Percentiles rank a stretch among this genome's conserved stretches.
Evolutionary conservation across 2,329 filamentous ascomycete species (phyloP).

Genomic region (Leptographium flavum): DNA sequence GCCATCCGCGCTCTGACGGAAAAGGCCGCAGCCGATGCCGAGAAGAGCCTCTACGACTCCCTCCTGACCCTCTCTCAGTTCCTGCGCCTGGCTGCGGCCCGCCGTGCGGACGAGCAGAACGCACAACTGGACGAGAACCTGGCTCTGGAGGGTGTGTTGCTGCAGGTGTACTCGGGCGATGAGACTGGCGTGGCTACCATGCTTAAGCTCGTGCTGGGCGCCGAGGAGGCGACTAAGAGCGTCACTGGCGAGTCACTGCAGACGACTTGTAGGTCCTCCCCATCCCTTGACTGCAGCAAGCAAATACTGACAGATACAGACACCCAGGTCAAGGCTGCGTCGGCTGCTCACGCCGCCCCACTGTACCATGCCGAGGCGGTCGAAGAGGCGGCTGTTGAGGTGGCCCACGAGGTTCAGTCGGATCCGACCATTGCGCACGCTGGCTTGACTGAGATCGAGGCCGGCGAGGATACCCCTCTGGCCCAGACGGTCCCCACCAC

Average conservation of each 20-base stretch:
- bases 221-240: conserved; percentile 49
- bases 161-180: conserved; percentile 68
- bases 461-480: conserved; percentile 10
- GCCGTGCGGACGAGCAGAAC: conserved; percentile 55
- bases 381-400: conserved; percentile 16
- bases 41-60: conserved; percentile 45
- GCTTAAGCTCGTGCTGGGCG: conserved; percentile 61
- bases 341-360: conserved; percentile 37
- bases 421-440: conserved; percentile 57
- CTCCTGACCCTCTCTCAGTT: conserved; percentile 66
- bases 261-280: conserved; percentile 52
- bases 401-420: conserved; percentile 24
- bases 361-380: conserved; percentile 20
- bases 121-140: conserved; percentile 56
- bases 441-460: conserved; percentile 52
- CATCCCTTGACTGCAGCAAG: not conserved
- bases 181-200: conserved; percentile 60
- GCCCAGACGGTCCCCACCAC: conserved; percentile 8
- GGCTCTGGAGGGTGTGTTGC: conserved; percentile 66
- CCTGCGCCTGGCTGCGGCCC: conserved; percentile 62
- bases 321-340: conserved; percentile 41
- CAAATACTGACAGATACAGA: conserved; percentile 21
- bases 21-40: conserved; percentile 36
- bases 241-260: conserved; percentile 50
- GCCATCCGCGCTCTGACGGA: conserved; percentile 38